A percentile compares a stretch with the other conserved stretches of the same genome.
These are phyloP conservation scores for Fusarium sp. DNA, from an alignment of 2,329 filamentous ascomycete genomes.

Conservation along the genomic window DNA sequence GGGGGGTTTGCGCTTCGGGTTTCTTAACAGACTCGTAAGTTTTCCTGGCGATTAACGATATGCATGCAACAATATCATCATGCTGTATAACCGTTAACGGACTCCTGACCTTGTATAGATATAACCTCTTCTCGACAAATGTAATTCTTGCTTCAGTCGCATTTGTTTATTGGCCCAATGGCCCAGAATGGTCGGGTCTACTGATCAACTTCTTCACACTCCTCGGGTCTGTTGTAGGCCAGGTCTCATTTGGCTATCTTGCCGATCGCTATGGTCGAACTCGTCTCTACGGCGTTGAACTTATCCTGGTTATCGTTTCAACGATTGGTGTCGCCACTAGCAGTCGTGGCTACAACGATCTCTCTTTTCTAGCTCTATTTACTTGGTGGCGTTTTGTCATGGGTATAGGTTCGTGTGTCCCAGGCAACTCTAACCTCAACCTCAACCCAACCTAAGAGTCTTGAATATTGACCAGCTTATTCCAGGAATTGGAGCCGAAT, in stretches of 20 bases:
- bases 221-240: constrained; percentile 64
- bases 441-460: constrained; percentile 12
- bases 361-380: constrained; percentile 64
- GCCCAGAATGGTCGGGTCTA: constrained; percentile 58
- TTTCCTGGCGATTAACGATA: not conserved
- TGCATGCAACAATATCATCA: not conserved
- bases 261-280: constrained; percentile 68
- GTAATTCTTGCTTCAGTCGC: constrained; percentile 65
- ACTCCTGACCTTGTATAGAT: constrained; percentile 51
- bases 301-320: constrained; percentile 67
- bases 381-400: constrained; percentile 68
- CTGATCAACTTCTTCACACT: constrained; percentile 67
- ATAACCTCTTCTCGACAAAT: constrained; percentile 67
- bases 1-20: constrained; percentile 66
- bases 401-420: constrained; percentile 59
- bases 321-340: constrained; percentile 68
- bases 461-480: constrained; percentile 16
- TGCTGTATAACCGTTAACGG: not conserved
- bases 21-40: constrained; percentile 66
- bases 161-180: constrained; percentile 65
- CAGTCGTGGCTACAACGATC: constrained; percentile 62
- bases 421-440: constrained; percentile 1
- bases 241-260: constrained; percentile 65
- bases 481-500: constrained; percentile 73
- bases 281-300: constrained; percentile 67